Evolutionary conservation across 1,139 yeast species (phyloP).

Genomic region (Taphrina pruni): DNA sequence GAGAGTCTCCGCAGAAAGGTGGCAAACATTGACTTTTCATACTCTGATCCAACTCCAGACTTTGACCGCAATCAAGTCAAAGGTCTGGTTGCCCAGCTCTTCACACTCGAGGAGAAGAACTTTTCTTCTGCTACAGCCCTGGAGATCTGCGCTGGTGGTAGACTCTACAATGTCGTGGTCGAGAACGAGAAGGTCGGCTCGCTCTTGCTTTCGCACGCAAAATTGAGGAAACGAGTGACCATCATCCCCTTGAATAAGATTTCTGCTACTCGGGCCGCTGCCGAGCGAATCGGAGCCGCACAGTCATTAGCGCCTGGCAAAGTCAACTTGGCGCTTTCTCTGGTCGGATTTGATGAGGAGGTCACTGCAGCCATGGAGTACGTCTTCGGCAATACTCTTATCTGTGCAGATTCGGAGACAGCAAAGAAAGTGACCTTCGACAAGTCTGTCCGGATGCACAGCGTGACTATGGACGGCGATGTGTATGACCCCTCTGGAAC

Average conservation of each 20-base stretch:
- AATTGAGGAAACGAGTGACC: conserved; percentile 80
- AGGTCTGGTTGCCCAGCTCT: conserved; percentile 89
- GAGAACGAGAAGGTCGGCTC: conserved; percentile 86
- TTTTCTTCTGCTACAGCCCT: conserved; percentile 76
- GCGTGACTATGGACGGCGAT: conserved; percentile 95
- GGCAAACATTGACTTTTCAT: conserved; percentile 77
- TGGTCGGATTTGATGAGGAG: conserved; percentile 74
- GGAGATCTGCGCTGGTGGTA: conserved; percentile 93
- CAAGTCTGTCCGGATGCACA: conserved; percentile 75
- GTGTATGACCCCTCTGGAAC: conserved; percentile 96
- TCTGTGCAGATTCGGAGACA: conserved; percentile 84
- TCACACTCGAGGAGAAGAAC: conserved; percentile 65
- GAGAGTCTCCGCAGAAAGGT: conserved; percentile 68
- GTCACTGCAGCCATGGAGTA: conserved; percentile 85
- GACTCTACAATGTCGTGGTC: conserved; percentile 87
- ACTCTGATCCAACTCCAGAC: conserved; percentile 65
- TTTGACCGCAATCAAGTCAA: conserved; percentile 71
- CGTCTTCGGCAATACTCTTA: conserved; percentile 84
- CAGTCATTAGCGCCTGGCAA: conserved; percentile 75
- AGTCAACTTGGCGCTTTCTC: conserved; percentile 83
- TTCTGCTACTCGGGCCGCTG: conserved; percentile 56
- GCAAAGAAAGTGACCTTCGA: conserved; percentile 89
- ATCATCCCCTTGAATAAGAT: conserved; percentile 91
- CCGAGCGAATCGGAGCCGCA: conserved; percentile 58
- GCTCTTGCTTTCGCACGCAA: conserved; percentile 77